Evolutionary conservation across 805 yeast genomes (phyloP).

Genomic region (Lipomyces kockii): DNA sequence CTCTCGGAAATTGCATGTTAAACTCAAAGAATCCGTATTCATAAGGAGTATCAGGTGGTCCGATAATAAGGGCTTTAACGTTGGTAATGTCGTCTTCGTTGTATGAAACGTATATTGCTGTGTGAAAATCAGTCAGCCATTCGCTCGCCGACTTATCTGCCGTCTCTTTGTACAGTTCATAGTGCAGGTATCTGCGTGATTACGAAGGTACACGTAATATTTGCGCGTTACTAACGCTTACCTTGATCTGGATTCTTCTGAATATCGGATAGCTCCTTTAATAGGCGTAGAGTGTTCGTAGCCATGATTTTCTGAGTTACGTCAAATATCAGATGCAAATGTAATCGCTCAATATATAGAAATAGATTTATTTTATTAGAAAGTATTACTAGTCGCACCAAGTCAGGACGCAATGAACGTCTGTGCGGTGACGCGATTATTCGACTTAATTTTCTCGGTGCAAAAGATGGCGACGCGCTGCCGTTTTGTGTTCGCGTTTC

Average conservation of each 20-base stretch:
- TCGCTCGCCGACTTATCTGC: not conserved
- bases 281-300: constrained; percentile 18
- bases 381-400: too few species aligned
- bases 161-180: not conserved
- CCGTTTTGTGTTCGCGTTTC: not conserved
- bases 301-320: constrained; percentile 14
- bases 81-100: constrained; percentile 22
- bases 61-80: constrained; percentile 20
- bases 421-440: too few species aligned
- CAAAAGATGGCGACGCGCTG: not conserved
- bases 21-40: constrained; percentile 28
- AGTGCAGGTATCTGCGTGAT: not conserved
- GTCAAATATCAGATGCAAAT: not conserved
- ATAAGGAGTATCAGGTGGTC: constrained; percentile 24
- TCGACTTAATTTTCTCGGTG: too few species aligned
- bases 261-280: constrained; percentile 23
- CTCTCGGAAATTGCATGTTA: constrained; percentile 15
- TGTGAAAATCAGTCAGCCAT: not conserved
- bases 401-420: too few species aligned
- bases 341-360: not conserved
- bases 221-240: not conserved
- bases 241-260: constrained; percentile 24
- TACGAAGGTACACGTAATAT: not conserved
- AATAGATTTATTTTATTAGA: not conserved
- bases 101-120: constrained; percentile 21